Evolutionary conservation across 306 rosid genomes (phyloP).

Genomic region (Arachis stenosperma): DNA sequence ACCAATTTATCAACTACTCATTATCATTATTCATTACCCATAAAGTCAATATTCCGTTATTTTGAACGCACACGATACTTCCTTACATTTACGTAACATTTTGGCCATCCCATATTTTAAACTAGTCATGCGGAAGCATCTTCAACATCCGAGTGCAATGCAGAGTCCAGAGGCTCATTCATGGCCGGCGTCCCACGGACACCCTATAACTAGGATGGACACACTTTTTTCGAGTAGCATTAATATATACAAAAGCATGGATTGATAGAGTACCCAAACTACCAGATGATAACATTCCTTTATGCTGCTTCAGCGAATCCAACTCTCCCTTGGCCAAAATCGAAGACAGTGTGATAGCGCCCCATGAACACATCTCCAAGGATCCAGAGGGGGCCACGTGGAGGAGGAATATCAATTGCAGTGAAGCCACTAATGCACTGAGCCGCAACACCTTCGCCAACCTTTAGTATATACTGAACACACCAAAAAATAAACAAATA

Average conservation of each 20-base stretch:
- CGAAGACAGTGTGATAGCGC: conserved; percentile 90
- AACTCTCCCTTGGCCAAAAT: conserved; percentile 66
- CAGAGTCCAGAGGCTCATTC: not conserved
- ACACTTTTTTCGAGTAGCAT: conserved; percentile 8
- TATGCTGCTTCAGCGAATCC: conserved; percentile 92
- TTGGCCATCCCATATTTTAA: not conserved
- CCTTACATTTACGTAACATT: not conserved
- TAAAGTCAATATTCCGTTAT: not conserved
- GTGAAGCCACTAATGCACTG: conserved; percentile 96
- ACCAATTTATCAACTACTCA: not conserved
- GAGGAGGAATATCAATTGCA: conserved; percentile 79
- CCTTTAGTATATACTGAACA: conserved; percentile 81
- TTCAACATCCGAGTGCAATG: conserved; percentile 18
- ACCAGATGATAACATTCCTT: conserved; percentile 32
- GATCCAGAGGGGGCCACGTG: conserved; percentile 94
- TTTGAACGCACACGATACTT: not conserved
- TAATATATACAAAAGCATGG: conserved; percentile 24
- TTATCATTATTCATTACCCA: not conserved
- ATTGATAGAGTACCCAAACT: not conserved
- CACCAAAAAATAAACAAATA: conserved; percentile 35
- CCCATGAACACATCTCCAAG: conserved; percentile 94
- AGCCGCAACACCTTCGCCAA: conserved; percentile 71
- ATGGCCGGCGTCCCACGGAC: conserved; percentile 4
- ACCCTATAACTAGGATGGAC: not conserved
- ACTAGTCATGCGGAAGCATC: not conserved